A percentile compares a stretch with the other conserved stretches of the same genome.
These are phyloP conservation scores for Kodamaea sp. DNA, from an alignment of 1,139 yeast species.

Conservation along the genomic window DNA sequence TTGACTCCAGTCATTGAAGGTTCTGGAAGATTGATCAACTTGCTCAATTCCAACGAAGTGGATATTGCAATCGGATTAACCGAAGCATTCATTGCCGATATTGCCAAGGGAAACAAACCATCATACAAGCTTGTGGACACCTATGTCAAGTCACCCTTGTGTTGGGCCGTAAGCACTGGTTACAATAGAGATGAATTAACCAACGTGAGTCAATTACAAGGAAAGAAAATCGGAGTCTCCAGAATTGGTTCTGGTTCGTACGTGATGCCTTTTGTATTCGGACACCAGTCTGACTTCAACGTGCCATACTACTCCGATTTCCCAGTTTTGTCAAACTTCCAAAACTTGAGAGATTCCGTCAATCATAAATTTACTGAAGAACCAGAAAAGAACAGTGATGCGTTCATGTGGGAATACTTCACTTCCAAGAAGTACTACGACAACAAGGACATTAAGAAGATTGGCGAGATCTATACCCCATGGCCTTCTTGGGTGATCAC, in stretches of 20 bases:
- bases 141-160: constrained; percentile 81
- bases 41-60: constrained; percentile 62
- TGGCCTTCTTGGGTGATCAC: constrained; percentile 95
- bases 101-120: constrained; percentile 64
- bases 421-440: constrained; percentile 87
- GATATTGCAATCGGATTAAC: constrained; percentile 87
- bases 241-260: constrained; percentile 91
- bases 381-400: constrained; percentile 53
- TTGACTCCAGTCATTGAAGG: constrained; percentile 82
- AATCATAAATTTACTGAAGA: constrained; percentile 48
- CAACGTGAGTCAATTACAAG: constrained; percentile 54
- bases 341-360: constrained; percentile 77
- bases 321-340: constrained; percentile 66
- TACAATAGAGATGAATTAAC: constrained; percentile 53
- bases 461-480: constrained; percentile 90
- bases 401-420: constrained; percentile 95
- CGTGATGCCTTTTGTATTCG: constrained; percentile 86
- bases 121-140: constrained; percentile 77
- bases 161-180: constrained; percentile 91
- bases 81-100: constrained; percentile 85
- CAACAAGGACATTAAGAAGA: constrained; percentile 70
- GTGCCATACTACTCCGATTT: constrained; percentile 52
- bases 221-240: constrained; percentile 74
- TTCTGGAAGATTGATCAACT: constrained; percentile 80
- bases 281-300: constrained; percentile 52